Evolutionary conservation across 176 grass and related monocot species (phyloP), one percentile per base, ranked within the genome.

Genomic region (Poa annua): DNA sequence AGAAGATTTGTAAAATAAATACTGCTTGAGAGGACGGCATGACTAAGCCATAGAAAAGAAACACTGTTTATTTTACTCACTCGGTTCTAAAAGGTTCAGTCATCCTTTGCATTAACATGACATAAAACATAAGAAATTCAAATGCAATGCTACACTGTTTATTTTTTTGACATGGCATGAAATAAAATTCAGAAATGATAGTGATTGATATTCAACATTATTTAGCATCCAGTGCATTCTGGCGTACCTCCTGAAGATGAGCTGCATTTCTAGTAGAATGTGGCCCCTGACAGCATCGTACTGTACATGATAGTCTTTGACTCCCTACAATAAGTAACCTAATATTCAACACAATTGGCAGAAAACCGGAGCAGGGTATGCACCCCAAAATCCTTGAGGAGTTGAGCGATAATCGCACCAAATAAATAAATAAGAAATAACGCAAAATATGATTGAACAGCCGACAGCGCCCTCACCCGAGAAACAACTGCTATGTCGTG

Each of bases 241-340:
- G 63, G 24, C 4, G 13, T 89, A 86, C 88, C 88, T 53, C 72
- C 76, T 89, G 47, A 54, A 65, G 17, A 45, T 66, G 14, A 52
- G 35, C 35, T 77, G n/a, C 29, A 85, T 33, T 29, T 52, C 59
- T 4, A 38, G 64, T 47, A 66, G 55, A 86, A 11, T 29, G 54
- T n/a, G 38, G 79, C 24, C 63, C 33, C 78, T 82, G 55, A 77
- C 53, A 81, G 72, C 19, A 77, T 36, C 11, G 42, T 24, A 56
- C 35, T 48, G 4, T 82, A 65, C 14, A 48, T 72, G n/a, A 55
- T 13, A 24, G 11, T 78, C 45, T 51, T 1, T 1, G 64, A 17
- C 54, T 59, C 19, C 78, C 88, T 86, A 55, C 21, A 81, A 26
- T 63, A 62, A 21, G 25, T 77, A 61, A 19, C 4, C 41, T 35